Evolutionary conservation across 345 rosid genomes (phyloP).

Genomic region (Microcos paniculata): DNA sequence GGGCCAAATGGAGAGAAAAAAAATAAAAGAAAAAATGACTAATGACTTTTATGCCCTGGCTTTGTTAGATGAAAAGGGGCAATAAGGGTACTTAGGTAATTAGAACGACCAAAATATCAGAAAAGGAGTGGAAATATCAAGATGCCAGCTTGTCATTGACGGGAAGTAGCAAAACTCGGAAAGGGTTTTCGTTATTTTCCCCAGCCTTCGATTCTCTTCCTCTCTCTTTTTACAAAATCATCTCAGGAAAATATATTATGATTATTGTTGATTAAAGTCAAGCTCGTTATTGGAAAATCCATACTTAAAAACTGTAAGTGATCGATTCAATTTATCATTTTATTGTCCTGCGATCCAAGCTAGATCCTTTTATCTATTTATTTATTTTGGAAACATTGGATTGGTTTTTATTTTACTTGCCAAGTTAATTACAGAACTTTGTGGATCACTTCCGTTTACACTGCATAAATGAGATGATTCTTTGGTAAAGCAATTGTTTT

Average conservation of each 20-base stretch:
- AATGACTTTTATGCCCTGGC: neutral
- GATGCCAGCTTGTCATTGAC: slow-evolving; percentile 24
- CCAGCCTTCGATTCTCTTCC: neutral
- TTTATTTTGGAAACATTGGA: neutral
- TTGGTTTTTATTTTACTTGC: slow-evolving; percentile 7
- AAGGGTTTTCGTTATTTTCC: neutral
- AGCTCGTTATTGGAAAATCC: neutral
- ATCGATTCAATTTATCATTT: neutral
- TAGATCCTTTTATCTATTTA: neutral
- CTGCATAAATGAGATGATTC: slow-evolving; percentile 11
- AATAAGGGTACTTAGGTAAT: slow-evolving; percentile 13
- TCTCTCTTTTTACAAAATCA: neutral
- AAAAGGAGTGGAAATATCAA: slow-evolving; percentile 12
- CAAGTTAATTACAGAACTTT: neutral
- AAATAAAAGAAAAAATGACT: neutral
- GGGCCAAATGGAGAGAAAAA: too few species aligned
- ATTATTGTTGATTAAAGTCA: neutral
- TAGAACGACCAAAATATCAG: neutral
- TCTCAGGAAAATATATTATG: neutral
- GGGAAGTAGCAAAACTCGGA: neutral
- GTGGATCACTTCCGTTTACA: neutral
- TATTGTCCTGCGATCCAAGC: slow-evolving; percentile 8
- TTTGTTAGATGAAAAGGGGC: neutral
- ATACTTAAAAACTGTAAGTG: slow-evolving; percentile 20
- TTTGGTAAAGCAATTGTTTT: neutral